These are phyloP conservation scores for Vitis amurensis DNA, from an alignment of 164 flowering plant genomes.

Conservation along the genomic window DNA sequence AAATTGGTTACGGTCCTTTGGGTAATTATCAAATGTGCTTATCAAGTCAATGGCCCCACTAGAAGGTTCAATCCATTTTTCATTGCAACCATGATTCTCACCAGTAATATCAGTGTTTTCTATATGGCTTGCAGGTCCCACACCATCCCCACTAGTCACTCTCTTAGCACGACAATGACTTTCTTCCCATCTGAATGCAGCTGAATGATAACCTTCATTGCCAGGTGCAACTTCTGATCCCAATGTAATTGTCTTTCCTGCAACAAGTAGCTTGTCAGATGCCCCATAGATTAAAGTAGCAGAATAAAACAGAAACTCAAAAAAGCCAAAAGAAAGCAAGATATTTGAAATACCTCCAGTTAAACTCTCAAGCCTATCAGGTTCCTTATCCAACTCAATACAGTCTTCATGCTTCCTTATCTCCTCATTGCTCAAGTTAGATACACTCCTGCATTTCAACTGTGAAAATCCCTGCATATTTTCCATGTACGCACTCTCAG, in stretches of 20 bases:
- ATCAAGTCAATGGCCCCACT: slow-evolving; percentile 36
- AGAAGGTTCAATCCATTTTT: slow-evolving; percentile 19
- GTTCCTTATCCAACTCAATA: slow-evolving; percentile 4
- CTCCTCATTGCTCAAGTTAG: slow-evolving; percentile 4
- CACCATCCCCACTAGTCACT: slow-evolving; percentile 8
- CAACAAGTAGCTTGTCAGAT: slow-evolving; percentile 13
- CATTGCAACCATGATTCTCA: slow-evolving; percentile 14
- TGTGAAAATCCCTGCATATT: slow-evolving; percentile 27
- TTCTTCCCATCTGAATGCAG: slow-evolving; percentile 9
- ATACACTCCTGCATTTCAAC: slow-evolving; percentile 16
- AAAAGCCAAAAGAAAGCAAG: not conserved
- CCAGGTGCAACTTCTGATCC: slow-evolving; percentile 9
- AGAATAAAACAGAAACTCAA: not conserved
- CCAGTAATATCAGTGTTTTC: slow-evolving; percentile 4
- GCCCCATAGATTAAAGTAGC: not conserved
- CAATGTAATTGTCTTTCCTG: slow-evolving; percentile 11
- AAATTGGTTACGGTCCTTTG: not conserved
- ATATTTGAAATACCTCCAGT: slow-evolving; percentile 15
- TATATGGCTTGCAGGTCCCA: slow-evolving; percentile 5
- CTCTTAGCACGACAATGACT: not conserved
- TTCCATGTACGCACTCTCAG: slow-evolving; percentile 26
- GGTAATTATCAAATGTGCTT: slow-evolving; percentile 21
- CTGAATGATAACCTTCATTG: slow-evolving; percentile 4
- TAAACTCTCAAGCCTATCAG: not conserved
- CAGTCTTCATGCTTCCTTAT: slow-evolving; percentile 6